Evolutionary conservation across 768 basidiomycete genomes (phyloP).

Genomic region (Serendipita sp.): DNA sequence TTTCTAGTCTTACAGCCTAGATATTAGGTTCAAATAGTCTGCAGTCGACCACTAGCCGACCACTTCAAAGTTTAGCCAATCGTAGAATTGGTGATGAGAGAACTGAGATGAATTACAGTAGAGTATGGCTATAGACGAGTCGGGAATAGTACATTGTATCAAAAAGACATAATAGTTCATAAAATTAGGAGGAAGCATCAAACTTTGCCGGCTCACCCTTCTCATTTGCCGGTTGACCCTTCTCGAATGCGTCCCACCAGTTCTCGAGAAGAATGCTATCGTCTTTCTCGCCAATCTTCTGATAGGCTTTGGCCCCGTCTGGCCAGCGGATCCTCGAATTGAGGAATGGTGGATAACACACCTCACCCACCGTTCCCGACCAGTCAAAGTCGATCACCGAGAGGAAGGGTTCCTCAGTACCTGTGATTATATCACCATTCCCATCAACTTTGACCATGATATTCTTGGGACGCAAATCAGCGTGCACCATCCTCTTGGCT

Average conservation of each 20-base stretch:
- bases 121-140: too few relatives aligned
- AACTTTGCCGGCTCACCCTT: not conserved
- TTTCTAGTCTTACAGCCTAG: too few relatives aligned
- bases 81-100: too few relatives aligned
- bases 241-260: not conserved
- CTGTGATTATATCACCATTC: not conserved
- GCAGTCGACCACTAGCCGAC: too few relatives aligned
- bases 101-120: too few relatives aligned
- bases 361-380: not conserved
- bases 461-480: too few relatives aligned
- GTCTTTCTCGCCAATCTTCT: not conserved
- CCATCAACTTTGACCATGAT: too few relatives aligned
- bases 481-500: not conserved
- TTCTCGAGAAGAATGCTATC: not conserved
- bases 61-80: too few relatives aligned
- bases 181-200: too few relatives aligned
- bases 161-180: too few relatives aligned
- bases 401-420: not conserved
- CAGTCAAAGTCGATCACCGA: not conserved
- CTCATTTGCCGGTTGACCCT: not conserved
- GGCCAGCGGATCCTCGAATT: not conserved
- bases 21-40: too few relatives aligned
- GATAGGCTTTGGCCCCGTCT: not conserved
- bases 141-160: too few relatives aligned
- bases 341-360: not conserved